A percentile compares a stretch with the other conserved stretches of the same genome.
Evolutionary conservation across 169 alveolate species (phyloP).

Genomic region (Blepharisma undulans): DNA sequence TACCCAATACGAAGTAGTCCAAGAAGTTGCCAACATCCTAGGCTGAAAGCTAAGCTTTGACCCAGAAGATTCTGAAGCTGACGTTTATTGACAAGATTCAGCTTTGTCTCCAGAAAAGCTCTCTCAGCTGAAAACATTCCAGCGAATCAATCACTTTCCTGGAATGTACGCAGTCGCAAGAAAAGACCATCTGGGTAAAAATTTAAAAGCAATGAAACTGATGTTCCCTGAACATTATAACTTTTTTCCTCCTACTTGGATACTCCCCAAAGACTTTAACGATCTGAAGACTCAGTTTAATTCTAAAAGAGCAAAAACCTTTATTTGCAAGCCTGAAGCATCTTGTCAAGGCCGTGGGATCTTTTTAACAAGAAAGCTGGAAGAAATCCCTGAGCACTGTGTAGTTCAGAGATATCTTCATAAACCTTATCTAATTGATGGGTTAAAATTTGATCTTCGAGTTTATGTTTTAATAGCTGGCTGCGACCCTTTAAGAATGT

Average conservation of each 20-base stretch:
- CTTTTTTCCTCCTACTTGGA: conserved; percentile 73
- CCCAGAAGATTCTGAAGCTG: conserved; percentile 62
- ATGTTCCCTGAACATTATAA: conserved; percentile 58
- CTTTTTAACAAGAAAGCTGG: conserved; percentile 65
- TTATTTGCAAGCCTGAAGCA: conserved; percentile 77
- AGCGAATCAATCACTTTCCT: conserved; percentile 83
- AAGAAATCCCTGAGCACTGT: conserved; percentile 70
- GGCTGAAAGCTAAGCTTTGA: background rate
- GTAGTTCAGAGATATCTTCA: conserved; percentile 76
- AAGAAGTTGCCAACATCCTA: conserved; percentile 48
- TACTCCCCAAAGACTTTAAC: conserved; percentile 58
- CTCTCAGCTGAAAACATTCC: conserved; percentile 70
- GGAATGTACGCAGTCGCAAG: conserved; percentile 80
- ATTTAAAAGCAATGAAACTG: conserved; percentile 60
- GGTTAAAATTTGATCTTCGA: conserved; percentile 76
- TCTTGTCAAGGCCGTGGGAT: conserved; percentile 77
- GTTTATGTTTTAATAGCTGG: conserved; percentile 71
- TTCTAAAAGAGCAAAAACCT: conserved; percentile 63
- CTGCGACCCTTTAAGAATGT: conserved; percentile 71
- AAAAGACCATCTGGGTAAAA: conserved; percentile 67
- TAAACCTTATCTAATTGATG: conserved; percentile 73
- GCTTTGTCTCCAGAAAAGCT: conserved; percentile 75
- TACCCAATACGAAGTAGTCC: conserved; percentile 49
- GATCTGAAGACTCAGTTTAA: conserved; percentile 55
- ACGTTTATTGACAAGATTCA: conserved; percentile 78